Evolutionary conservation across 495 filamentous ascomycete species (phyloP), one percentile per base, ranked within the genome.

Genomic region (Trichoderma reesei): DNA sequence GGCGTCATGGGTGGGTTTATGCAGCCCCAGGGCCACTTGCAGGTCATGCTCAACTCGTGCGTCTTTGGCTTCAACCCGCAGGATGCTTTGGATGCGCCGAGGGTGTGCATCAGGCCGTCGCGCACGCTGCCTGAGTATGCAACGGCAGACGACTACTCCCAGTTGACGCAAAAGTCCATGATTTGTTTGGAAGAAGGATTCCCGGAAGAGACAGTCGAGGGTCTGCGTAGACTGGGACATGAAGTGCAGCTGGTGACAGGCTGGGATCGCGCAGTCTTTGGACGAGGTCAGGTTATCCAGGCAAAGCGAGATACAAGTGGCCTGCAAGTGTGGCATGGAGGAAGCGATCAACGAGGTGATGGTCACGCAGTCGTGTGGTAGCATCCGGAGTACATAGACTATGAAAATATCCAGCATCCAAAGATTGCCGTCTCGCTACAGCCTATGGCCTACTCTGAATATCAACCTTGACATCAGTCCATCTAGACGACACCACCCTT

Each of bases 1-100:
- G 95, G 94, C 60, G 92, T 96, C 59, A 98, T 98, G 94, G 94
- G 94, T 65, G 94, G 94, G 36, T 96, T 92, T 75, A 98, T 98
- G 95, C 94, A 98, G 78, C 94, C 94, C 0, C 94, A 98, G 77
- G 94, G 94, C 11, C 94, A 98, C 70, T 89, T 98, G 16, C 94
- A 98, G 74, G 91, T 96, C 2, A 75, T 98, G 63, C 81, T 98
- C 10, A 96, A 96, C 64, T 90, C 94, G 85, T 73, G 95, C 5
- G 85, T 88, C 0, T 96, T 93, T 72, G 85, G 86, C 18, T 80
- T 89, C 68, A 87, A 84, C 62, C 90, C 92, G 39, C 94, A 98
- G 79, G 86, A 88, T 39, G 92, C 95, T 54, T 79, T 98, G 4
- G 94, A 98, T 71, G 86, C 94, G 34, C 93, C 95, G 42, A 80